A percentile compares a stretch with the other conserved stretches of the same genome.
These are phyloP conservation scores for Laetiporus sulphureus DNA, from an alignment of 1,284 basidiomycete species.

Conservation along the genomic window DNA sequence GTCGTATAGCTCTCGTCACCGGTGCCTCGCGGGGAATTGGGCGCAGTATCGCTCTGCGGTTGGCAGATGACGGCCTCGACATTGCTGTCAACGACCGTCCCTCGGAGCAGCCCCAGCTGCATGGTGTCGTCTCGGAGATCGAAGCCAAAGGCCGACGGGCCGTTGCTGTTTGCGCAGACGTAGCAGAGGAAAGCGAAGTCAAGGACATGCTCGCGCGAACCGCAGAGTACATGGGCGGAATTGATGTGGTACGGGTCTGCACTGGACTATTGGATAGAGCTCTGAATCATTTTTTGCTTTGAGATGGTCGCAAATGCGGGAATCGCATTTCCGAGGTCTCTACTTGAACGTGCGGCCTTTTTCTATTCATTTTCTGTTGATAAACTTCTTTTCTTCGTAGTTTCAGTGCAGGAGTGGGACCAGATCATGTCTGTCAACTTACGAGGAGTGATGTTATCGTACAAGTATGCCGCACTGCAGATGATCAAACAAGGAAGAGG, in stretches of 20 bases:
- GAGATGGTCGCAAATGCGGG: conserved; percentile 31
- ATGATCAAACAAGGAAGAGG: conserved; percentile 30
- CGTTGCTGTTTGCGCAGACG: conserved; percentile 24
- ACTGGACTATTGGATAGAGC: neutral
- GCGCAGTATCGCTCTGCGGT: conserved; percentile 30
- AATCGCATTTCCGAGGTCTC: conserved; percentile 14
- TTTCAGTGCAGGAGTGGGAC: conserved; percentile 21
- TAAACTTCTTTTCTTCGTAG: conserved; percentile 7
- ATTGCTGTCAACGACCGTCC: conserved; percentile 32
- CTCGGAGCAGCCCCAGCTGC: conserved; percentile 17
- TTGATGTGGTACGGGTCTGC: conserved; percentile 10
- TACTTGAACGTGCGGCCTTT: conserved; percentile 18
- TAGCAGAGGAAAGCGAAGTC: conserved; percentile 30
- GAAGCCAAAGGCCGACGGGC: conserved; percentile 20
- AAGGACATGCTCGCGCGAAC: conserved; percentile 24
- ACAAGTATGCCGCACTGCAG: conserved; percentile 29
- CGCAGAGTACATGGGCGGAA: conserved; percentile 9
- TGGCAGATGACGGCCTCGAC: conserved; percentile 34
- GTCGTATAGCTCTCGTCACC: conserved; percentile 25
- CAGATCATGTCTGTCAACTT: conserved; percentile 25
- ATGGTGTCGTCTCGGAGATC: conserved; percentile 25
- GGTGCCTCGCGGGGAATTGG: conserved; percentile 34
- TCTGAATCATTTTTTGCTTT: neutral
- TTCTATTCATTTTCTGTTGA: neutral
- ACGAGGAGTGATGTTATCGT: conserved; percentile 27